These are phyloP conservation scores for Immersiella caudata DNA, from an alignment of 495 filamentous ascomycete genomes.

Conservation along the genomic window DNA sequence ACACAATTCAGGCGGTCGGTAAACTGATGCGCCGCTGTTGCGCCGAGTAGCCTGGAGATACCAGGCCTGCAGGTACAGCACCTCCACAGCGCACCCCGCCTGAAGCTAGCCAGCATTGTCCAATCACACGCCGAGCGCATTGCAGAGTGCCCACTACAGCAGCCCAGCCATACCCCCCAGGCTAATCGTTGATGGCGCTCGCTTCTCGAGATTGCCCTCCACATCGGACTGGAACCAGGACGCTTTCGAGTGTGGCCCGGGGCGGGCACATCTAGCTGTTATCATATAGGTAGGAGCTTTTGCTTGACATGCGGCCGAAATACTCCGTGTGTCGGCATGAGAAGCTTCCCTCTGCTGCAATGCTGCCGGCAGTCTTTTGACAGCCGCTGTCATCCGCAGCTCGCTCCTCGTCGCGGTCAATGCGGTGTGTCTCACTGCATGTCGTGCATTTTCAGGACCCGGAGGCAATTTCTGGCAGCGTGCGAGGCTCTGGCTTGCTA, in stretches of 20 bases:
- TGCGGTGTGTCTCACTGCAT: constrained; percentile 12
- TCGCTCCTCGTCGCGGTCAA: constrained; percentile 12
- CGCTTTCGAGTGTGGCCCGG: constrained; percentile 9
- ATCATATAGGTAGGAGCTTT: neutral
- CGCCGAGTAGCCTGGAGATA: constrained; percentile 8
- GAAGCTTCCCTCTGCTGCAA: neutral
- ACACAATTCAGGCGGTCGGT: constrained; percentile 20
- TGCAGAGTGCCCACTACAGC: neutral
- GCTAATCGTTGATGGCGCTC: constrained; percentile 18
- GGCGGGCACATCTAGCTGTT: constrained; percentile 11
- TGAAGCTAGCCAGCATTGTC: neutral
- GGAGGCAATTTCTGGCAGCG: neutral
- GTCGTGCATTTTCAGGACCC: constrained; percentile 6
- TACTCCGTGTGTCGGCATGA: constrained; percentile 7
- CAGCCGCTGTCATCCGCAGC: constrained; percentile 19
- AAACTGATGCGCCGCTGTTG: constrained; percentile 9
- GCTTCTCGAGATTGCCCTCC: constrained; percentile 22
- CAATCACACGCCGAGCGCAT: constrained; percentile 18
- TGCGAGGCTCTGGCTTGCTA: constrained; percentile 2
- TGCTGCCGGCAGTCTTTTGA: constrained; percentile 9
- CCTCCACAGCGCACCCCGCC: neutral
- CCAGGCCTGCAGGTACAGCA: constrained; percentile 1
- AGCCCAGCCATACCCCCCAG: neutral
- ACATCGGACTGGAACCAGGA: constrained; percentile 23
- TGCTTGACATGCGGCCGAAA: neutral